A percentile compares a stretch with the other conserved stretches of the same genome.
Evolutionary conservation across 179 eudicot species (phyloP).

Genomic region (Corrigiola litoralis): DNA sequence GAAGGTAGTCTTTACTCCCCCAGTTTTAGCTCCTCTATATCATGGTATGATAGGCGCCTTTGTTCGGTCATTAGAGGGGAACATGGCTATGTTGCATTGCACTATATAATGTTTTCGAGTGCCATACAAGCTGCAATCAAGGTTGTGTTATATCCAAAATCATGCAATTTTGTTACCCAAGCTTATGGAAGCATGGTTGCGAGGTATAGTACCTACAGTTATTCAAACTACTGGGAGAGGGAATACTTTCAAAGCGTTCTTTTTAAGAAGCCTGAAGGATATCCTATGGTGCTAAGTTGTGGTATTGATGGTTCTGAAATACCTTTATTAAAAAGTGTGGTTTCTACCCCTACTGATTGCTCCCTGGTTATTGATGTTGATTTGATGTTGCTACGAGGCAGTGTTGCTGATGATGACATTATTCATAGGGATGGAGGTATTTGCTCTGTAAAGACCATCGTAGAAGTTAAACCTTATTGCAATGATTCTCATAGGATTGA

Average conservation of each 20-base stretch:
- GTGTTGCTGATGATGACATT: too few relatives aligned
- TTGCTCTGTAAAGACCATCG: too few relatives aligned
- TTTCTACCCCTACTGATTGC: neutral
- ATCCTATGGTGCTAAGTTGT: neutral
- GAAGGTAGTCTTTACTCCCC: too few relatives aligned
- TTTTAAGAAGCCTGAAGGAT: neutral
- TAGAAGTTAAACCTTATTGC: too few relatives aligned
- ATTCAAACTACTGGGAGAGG: neutral
- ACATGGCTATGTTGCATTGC: neutral
- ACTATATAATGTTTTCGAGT: neutral
- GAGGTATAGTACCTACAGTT: neutral
- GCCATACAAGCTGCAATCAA: neutral
- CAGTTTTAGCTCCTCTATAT: too few relatives aligned
- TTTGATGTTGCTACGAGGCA: too few relatives aligned
- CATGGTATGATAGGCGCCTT: neutral
- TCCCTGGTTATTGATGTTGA: neutral
- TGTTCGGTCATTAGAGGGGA: slow-evolving; percentile 1
- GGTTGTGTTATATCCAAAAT: neutral
- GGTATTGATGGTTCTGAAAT: neutral
- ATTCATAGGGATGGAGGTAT: too few relatives aligned
- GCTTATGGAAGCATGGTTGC: neutral
- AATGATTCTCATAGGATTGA: too few relatives aligned
- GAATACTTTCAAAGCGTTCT: neutral
- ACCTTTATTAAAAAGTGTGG: neutral
- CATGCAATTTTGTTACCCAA: neutral